These are phyloP conservation scores for Daldinia grandis DNA, from an alignment of 495 filamentous ascomycete species.

Conservation along the genomic window DNA sequence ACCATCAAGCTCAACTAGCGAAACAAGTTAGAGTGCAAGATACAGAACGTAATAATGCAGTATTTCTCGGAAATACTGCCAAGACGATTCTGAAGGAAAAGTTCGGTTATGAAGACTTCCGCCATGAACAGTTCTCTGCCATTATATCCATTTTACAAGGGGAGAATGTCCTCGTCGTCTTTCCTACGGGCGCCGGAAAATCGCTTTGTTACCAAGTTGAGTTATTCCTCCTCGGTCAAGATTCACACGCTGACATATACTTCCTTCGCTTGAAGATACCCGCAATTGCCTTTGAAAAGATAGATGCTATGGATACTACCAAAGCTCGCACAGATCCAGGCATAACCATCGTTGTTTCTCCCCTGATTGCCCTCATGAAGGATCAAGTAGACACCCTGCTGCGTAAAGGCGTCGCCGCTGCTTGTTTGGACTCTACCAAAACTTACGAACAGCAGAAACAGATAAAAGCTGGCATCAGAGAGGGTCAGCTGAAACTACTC, in stretches of 20 bases:
- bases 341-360: constrained; percentile 63
- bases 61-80: constrained; percentile 4
- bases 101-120: constrained; percentile 59
- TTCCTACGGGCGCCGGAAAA: constrained; percentile 69
- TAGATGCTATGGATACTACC: constrained; percentile 47
- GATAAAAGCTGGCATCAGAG: constrained; percentile 55
- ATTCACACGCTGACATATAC: neutral
- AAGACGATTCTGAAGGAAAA: constrained; percentile 46
- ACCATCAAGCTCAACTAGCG: neutral
- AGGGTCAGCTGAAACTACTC: constrained; percentile 58
- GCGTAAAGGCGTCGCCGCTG: constrained; percentile 58
- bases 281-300: constrained; percentile 60
- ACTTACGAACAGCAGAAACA: constrained; percentile 54
- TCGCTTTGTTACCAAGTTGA: constrained; percentile 61
- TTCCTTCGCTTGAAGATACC: constrained; percentile 56
- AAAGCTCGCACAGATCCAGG: constrained; percentile 45
- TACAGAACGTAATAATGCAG: neutral
- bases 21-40: constrained; percentile 5
- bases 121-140: constrained; percentile 62
- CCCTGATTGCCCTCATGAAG: constrained; percentile 67
- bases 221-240: neutral
- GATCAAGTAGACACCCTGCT: constrained; percentile 64
- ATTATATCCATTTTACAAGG: constrained; percentile 59
- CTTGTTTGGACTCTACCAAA: constrained; percentile 63
- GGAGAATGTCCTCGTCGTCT: constrained; percentile 61